These are phyloP conservation scores for Fusarium sp. DNA, from an alignment of 2,329 filamentous ascomycete species.

Conservation along the genomic window DNA sequence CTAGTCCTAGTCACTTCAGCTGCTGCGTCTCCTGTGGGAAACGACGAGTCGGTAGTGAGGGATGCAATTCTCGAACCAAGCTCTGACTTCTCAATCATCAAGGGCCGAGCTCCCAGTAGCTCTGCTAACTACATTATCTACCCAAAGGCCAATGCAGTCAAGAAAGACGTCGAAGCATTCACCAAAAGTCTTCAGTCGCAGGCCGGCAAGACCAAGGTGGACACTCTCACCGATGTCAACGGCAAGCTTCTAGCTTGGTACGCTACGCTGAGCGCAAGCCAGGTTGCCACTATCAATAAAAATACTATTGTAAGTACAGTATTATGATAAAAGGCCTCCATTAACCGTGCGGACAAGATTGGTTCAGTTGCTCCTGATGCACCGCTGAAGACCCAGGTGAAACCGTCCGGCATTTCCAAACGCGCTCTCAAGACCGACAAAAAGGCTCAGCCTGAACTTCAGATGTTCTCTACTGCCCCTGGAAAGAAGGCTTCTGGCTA, in stretches of 20 bases:
- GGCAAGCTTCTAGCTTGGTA: background rate
- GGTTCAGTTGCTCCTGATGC: background rate
- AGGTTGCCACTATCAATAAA: background rate
- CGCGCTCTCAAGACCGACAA: background rate
- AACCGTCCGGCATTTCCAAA: background rate
- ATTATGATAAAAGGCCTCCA: rapidly evolving
- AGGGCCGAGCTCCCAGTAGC: too few relatives aligned
- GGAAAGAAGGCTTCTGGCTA: background rate
- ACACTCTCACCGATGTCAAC: background rate
- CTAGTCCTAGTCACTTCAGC: background rate
- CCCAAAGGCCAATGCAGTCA: background rate
- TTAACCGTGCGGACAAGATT: background rate
- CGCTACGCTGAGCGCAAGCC: background rate
- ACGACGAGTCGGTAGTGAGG: background rate
- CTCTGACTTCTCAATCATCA: background rate
- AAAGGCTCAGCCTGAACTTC: background rate
- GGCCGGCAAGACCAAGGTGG: background rate
- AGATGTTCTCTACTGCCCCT: background rate
- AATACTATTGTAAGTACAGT: background rate
- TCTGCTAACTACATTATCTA: background rate
- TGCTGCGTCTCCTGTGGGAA: background rate
- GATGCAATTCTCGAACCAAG: background rate
- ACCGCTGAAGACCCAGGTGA: rapidly evolving
- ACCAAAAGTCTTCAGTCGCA: background rate
- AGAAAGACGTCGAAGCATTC: background rate